Evolutionary conservation across 106 monocot genomes (phyloP).

Genomic region (Acorus calamus): DNA sequence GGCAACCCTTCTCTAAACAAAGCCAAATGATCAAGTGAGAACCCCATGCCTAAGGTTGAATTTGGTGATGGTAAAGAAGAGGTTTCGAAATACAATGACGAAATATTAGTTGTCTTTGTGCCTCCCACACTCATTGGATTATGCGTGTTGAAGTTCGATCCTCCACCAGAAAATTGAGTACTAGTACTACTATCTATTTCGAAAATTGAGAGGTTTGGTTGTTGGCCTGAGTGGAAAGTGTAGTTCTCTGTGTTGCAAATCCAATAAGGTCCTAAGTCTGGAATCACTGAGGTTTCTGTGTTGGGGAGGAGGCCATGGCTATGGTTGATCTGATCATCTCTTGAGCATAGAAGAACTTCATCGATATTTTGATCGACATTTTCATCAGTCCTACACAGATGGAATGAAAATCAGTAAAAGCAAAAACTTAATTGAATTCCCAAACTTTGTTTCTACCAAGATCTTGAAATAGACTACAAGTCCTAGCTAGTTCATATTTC

Average conservation of each 20-base stretch:
- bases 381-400: slow-evolving; percentile 19
- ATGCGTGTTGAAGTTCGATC: too few species aligned
- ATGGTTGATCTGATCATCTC: not conserved
- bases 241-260: not conserved
- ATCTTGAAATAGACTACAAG: too few species aligned
- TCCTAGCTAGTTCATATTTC: too few species aligned
- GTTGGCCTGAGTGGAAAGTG: slow-evolving; percentile 2
- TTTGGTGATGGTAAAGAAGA: not conserved
- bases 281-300: slow-evolving; percentile 13
- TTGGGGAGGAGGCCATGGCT: not conserved
- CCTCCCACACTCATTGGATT: too few species aligned
- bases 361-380: slow-evolving; percentile 5
- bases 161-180: too few species aligned
- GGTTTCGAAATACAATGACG: not conserved
- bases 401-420: not conserved
- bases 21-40: not conserved
- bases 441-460: too few species aligned
- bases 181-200: slow-evolving; percentile 7
- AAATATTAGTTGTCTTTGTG: too few species aligned
- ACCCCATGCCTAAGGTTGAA: not conserved
- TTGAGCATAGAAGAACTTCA: slow-evolving; percentile 9
- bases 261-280: slow-evolving; percentile 34
- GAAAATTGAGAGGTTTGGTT: not conserved
- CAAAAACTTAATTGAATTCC: too few species aligned
- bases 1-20: slow-evolving; percentile 2